Percentiles rank a stretch among this genome's conserved stretches.
Conservation (phyloP, 116 monocot species). For the Posidonia oceanica region DNA sequence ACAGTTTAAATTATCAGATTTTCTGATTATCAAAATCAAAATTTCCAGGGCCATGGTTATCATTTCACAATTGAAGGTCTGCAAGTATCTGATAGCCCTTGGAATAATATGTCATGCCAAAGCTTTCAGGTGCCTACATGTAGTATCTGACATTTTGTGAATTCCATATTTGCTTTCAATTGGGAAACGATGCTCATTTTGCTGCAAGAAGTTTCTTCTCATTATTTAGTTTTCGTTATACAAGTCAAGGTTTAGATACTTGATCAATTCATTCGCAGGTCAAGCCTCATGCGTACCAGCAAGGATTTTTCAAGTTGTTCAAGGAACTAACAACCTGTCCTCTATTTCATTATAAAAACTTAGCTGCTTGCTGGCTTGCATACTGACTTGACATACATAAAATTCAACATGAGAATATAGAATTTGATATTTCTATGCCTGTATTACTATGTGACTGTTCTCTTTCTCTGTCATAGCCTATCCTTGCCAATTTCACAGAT, state of each 20-base stretch:
- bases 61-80: constrained; percentile 3
- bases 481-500: constrained; percentile 1
- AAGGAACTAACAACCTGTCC: neutral
- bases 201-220: too few species aligned
- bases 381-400: neutral
- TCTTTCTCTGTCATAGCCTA: constrained; percentile 3
- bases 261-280: too few species aligned
- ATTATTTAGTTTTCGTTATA: too few species aligned
- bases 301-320: neutral
- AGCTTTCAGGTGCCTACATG: constrained; percentile 2
- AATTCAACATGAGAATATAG: neutral
- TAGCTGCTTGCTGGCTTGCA: neutral
- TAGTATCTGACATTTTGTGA: neutral
- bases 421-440: neutral
- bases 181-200: too few species aligned
- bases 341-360: neutral
- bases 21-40: neutral
- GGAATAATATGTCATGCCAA: constrained; percentile 9
- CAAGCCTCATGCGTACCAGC: too few species aligned
- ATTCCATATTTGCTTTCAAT: too few species aligned
- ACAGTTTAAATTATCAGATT: neutral
- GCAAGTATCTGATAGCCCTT: constrained; percentile 2
- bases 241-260: too few species aligned
- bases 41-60: constrained; percentile 18
- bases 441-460: neutral